phyloP scores from a whole-genome alignment of 2,329 filamentous ascomycete species.

The Pseudogymnoascus sp. region DNA sequence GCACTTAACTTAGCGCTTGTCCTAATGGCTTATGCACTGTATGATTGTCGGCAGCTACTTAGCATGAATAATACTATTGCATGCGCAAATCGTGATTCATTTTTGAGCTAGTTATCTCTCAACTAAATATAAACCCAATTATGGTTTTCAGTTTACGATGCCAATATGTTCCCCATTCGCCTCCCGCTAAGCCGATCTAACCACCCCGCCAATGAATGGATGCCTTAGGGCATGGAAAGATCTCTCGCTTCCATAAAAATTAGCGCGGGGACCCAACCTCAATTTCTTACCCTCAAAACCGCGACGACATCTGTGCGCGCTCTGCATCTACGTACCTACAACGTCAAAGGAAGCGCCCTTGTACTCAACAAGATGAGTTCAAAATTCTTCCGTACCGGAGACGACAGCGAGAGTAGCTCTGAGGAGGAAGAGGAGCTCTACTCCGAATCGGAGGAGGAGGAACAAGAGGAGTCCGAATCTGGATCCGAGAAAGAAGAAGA shows the following conservation, averaged over 20 bases:
- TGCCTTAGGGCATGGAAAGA: slow-evolving; percentile 11
- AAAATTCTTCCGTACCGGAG: slow-evolving; percentile 11
- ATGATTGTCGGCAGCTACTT: background rate
- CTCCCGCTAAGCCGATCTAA: background rate
- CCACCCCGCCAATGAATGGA: slow-evolving; percentile 9
- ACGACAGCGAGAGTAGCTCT: slow-evolving; percentile 84
- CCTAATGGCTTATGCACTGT: slow-evolving; percentile 1
- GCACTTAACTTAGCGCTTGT: background rate
- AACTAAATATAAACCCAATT: background rate
- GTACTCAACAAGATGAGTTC: slow-evolving; percentile 9
- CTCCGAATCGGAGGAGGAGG: slow-evolving; percentile 62
- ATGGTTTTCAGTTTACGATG: background rate
- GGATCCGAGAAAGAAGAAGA: slow-evolving; percentile 41
- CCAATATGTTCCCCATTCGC: background rate
- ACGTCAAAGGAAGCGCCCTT: slow-evolving; percentile 10
- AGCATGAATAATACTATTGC: background rate
- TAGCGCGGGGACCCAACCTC: slow-evolving; percentile 10
- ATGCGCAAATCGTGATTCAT: background rate
- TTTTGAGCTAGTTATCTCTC: background rate
- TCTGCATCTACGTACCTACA: slow-evolving; percentile 8
- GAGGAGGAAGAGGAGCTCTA: slow-evolving; percentile 93
- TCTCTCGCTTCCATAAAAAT: slow-evolving; percentile 11
- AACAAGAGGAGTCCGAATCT: slow-evolving; percentile 38
- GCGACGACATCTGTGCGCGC: slow-evolving; percentile 9
- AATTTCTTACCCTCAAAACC: slow-evolving; percentile 8